Evolutionary conservation across 306 rosid species (phyloP).

Genomic region (Gillenia trifoliata): DNA sequence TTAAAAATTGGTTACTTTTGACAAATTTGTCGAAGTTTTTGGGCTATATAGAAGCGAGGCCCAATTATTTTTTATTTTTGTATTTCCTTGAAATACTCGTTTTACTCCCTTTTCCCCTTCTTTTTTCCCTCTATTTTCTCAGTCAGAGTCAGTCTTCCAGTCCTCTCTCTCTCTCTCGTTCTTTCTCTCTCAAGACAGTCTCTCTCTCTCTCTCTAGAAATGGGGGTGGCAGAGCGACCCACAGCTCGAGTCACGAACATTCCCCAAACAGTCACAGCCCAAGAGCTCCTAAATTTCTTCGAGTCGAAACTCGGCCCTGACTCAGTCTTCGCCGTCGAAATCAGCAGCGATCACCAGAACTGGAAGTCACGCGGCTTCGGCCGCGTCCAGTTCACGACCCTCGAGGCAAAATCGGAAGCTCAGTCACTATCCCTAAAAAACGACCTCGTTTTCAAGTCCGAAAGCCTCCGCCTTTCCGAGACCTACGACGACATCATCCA

Average conservation of each 20-base stretch:
- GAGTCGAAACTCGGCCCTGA: constrained; percentile 43
- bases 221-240: constrained; percentile 36
- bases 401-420: constrained; percentile 33
- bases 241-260: constrained; percentile 54
- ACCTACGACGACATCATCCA: constrained; percentile 50
- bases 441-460: constrained; percentile 41
- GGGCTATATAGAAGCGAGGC: no score
- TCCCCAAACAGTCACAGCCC: constrained; percentile 52
- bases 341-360: constrained; percentile 52
- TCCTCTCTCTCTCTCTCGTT: neutral
- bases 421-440: constrained; percentile 30
- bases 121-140: neutral
- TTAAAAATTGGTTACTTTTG: no score
- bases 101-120: neutral
- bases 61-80: no score
- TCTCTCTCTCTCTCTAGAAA: neutral
- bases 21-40: no score
- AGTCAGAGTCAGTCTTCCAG: neutral
- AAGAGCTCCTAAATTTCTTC: constrained; percentile 52
- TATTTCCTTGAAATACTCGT: neutral
- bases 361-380: constrained; percentile 85
- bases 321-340: constrained; percentile 76
- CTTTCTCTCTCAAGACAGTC: neutral
- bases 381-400: constrained; percentile 70
- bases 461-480: constrained; percentile 43